A percentile compares a stretch with the other conserved stretches of the same genome.
These are phyloP conservation scores for Umbelopsis sp. DNA, from an alignment of 192 early-diverging fungal species.

Conservation along the genomic window DNA sequence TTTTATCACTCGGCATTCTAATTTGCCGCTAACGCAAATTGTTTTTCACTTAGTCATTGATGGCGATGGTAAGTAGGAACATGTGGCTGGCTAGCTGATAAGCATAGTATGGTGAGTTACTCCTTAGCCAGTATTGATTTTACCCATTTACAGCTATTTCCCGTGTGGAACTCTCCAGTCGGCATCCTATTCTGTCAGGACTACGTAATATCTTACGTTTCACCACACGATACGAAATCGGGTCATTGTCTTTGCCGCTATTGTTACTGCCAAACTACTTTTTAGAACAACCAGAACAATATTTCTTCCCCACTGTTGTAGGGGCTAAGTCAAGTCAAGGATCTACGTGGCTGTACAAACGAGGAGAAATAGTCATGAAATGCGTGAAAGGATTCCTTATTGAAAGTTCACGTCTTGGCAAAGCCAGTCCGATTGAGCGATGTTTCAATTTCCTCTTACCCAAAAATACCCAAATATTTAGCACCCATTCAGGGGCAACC, in stretches of 20 bases:
- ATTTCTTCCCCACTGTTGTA: slow-evolving; percentile 16
- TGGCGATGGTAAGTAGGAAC: slow-evolving; percentile 43
- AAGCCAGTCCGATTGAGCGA: slow-evolving; percentile 45
- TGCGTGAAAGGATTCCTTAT: slow-evolving; percentile 58
- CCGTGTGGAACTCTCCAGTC: slow-evolving; percentile 24
- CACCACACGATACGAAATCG: slow-evolving; percentile 63
- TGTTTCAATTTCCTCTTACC: slow-evolving; percentile 57
- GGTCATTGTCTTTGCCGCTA: slow-evolving; percentile 63
- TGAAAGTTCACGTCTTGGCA: slow-evolving; percentile 51
- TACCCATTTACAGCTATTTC: slow-evolving; percentile 21
- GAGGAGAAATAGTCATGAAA: slow-evolving; percentile 51
- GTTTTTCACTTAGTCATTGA: slow-evolving; percentile 76
- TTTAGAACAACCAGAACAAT: slow-evolving; percentile 27
- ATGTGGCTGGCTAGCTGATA: neutral
- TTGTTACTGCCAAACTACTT: slow-evolving; percentile 59
- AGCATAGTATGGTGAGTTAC: neutral
- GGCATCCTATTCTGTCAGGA: slow-evolving; percentile 53
- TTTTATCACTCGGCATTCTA: slow-evolving; percentile 76
- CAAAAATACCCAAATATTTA: slow-evolving; percentile 27
- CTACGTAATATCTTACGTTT: slow-evolving; percentile 63
- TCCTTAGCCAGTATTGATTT: neutral
- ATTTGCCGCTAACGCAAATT: slow-evolving; percentile 70
- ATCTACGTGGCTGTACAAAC: slow-evolving; percentile 43
- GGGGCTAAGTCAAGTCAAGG: slow-evolving; percentile 23
- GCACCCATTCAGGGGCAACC: slow-evolving; percentile 20